Conservation (phyloP, 306 rosid species). For the Heteromeles arbutifolia region DNA sequence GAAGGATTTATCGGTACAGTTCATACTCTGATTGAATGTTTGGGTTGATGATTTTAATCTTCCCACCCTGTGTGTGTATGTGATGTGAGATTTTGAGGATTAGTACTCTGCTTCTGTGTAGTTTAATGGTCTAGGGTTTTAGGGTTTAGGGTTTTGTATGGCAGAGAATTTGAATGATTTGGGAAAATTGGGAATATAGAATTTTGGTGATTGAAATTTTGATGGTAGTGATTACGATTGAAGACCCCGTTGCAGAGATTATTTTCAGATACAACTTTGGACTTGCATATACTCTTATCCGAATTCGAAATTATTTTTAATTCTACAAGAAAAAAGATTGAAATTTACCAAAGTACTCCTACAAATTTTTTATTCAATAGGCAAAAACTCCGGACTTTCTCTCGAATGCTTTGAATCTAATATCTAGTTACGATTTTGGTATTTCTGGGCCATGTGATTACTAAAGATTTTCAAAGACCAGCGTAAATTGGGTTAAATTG, state of each 20-base stretch:
- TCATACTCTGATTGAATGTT: neutral
- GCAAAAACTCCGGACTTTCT: neutral
- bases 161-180: neutral
- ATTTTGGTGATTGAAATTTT: neutral
- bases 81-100: neutral
- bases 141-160: neutral
- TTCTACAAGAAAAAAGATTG: neutral
- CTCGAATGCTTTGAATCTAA: neutral
- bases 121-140: neutral
- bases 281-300: neutral
- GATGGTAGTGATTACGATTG: neutral
- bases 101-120: neutral
- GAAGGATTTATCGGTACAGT: conserved; percentile 84
- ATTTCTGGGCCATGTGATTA: neutral
- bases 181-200: neutral
- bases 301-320: neutral
- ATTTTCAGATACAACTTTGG: neutral
- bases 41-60: neutral
- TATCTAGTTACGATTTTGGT: neutral
- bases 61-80: neutral
- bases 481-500: neutral
- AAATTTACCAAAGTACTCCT: neutral
- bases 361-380: neutral
- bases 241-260: neutral
- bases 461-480: neutral